Evolutionary conservation across 495 filamentous ascomycete genomes (phyloP).

Genomic region (Evansstolkia leycettana): DNA sequence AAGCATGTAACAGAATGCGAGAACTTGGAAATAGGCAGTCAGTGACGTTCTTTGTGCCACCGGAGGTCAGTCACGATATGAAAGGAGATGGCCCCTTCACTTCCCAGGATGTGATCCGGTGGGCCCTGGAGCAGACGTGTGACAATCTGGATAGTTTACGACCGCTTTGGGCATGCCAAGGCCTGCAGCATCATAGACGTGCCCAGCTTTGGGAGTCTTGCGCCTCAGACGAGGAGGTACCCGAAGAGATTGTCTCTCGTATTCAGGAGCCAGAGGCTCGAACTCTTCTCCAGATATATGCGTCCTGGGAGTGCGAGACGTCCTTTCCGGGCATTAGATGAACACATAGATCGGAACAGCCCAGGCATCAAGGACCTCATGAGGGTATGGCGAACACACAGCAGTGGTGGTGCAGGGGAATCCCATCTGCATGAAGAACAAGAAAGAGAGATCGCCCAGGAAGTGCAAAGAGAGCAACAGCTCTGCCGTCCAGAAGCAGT

Average conservation of each 20-base stretch:
- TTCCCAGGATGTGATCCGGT: conserved; percentile 42
- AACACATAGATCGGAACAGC: conserved; percentile 9
- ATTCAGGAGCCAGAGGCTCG: no score
- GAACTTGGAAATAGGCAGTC: conserved; percentile 50
- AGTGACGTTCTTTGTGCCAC: conserved; percentile 42
- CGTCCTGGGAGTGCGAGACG: no score
- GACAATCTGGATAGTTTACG: conserved; percentile 32
- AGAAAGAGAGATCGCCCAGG: conserved; percentile 53
- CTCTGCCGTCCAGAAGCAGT: conserved; percentile 32
- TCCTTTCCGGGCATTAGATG: no score
- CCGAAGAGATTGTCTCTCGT: conserved; percentile 6
- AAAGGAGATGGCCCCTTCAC: conserved; percentile 24
- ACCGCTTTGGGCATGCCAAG: conserved; percentile 50
- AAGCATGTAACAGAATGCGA: conserved; percentile 58
- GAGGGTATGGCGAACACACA: conserved; percentile 35
- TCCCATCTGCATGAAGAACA: conserved; percentile 52
- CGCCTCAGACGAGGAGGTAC: no score
- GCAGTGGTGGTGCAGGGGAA: conserved; percentile 15
- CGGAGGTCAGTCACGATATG: conserved; percentile 28
- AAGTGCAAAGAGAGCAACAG: conserved; percentile 48
- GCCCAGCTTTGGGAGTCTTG: no score
- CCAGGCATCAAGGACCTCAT: conserved; percentile 19
- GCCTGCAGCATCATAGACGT: conserved; percentile 22
- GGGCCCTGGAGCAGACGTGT: conserved; percentile 48
- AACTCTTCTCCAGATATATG: no score